Percentiles rank a stretch among this genome's conserved stretches.
Evolutionary conservation across 1,139 yeast species (phyloP).

Genomic region (Yamadazyma triangularis): DNA sequence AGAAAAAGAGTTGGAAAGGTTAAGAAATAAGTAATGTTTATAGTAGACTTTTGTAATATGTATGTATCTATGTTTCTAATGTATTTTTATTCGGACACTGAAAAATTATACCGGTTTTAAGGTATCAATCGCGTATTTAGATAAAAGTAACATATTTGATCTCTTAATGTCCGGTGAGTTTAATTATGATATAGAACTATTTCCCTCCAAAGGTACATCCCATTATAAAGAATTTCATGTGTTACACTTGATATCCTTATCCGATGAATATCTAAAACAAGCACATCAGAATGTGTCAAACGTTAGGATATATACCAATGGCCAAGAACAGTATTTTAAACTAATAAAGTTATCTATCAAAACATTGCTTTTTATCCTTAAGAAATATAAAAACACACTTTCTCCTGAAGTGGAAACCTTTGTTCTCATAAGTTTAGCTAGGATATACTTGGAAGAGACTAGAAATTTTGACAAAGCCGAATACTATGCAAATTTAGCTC

Average conservation of each 20-base stretch:
- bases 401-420: conserved; percentile 19
- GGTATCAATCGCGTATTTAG: no score
- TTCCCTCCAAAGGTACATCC: no score
- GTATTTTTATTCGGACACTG: conserved; percentile 2
- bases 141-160: no score
- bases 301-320: conserved; percentile 16
- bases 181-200: no score
- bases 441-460: conserved; percentile 37
- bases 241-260: conserved; percentile 12
- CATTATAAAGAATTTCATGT: no score
- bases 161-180: no score
- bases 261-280: conserved; percentile 19
- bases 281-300: conserved; percentile 20
- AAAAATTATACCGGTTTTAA: no score
- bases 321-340: no score
- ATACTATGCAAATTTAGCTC: conserved; percentile 33
- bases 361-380: conserved; percentile 27
- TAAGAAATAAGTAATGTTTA: conserved; percentile 2
- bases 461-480: conserved; percentile 35
- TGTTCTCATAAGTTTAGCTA: conserved; percentile 31
- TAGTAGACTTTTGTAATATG: neutral
- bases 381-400: conserved; percentile 22
- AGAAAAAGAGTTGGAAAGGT: conserved; percentile 25
- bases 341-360: conserved; percentile 38
- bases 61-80: neutral